Base-by-base conservation (phyloP, 1,284 basidiomycete genomes). In the Hypsizygus ulmarius region DNA sequence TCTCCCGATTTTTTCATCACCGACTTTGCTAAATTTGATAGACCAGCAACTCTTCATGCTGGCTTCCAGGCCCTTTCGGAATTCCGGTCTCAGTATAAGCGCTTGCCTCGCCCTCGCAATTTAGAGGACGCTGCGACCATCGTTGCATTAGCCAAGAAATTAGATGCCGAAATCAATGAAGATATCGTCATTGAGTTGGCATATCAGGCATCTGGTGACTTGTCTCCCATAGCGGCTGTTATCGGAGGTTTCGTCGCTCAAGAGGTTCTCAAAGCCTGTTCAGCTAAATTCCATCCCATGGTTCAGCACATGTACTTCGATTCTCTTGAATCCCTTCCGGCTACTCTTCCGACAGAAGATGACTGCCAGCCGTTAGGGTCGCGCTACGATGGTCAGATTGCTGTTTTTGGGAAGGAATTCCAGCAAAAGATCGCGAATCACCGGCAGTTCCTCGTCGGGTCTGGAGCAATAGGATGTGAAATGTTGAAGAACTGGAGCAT, bases 401-500 rank as follows among this genome's bases (percentile, higher is more conserved):
- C 93, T 21, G 94, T 99, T 11, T 96, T 99, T 60, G 97, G 97
- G 14, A 89, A 83, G 64, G 66, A 71, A 1, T 99, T 99, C 84
- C 97, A 99, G 62, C 78, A 90, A 33, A 97, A 93, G 76, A 88
- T 99, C 51, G 80, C 84, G 45, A 90, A 93, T 64, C 85, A 93
- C 65, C 81, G 90, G 36, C 92, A 99, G 65, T 99, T 99, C 81
- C 80, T 99, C 25, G 97, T 99, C 44, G 97, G 97, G 6, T 88
- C 96, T 16, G 97, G 97, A 51, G 97, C 97, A 38, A 99, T 99
- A 65, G 97, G 97, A 18, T 99, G 97, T 64, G 97, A 99, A 72
- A 99, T 99, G 97, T 74, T 99, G 63, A 99, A 99, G 79, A 99
- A 99, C 71, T 99, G 97, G 97, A 90, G 91, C 60, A 94, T 99